A percentile compares a stretch with the other conserved stretches of the same genome.
Conservation (phyloP, 2,329 filamentous ascomycete genomes). For the Curvularia sp. region DNA sequence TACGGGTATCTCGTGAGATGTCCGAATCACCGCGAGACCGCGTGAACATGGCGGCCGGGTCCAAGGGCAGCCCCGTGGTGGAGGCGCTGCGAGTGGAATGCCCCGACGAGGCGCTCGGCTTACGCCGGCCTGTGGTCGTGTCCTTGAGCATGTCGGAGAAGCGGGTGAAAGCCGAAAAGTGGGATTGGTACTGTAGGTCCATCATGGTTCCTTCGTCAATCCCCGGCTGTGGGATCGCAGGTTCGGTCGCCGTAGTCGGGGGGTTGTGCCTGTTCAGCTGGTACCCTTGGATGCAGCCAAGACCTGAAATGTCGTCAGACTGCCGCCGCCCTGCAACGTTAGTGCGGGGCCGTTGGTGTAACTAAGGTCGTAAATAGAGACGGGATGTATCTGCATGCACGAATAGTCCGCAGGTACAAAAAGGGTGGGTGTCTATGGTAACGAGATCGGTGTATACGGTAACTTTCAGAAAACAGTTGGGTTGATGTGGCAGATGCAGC, state of each 20-base stretch:
- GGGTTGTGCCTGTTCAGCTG: neutral
- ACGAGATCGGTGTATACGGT: slow-evolving; percentile 9
- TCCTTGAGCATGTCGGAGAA: slow-evolving; percentile 27
- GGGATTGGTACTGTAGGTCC: slow-evolving; percentile 20
- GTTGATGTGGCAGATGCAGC: slow-evolving; percentile 9
- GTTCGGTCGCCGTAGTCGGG: neutral
- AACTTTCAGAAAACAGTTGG: slow-evolving; percentile 1
- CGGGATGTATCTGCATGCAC: neutral
- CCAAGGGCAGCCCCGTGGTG: slow-evolving; percentile 8
- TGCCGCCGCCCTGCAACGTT: slow-evolving; percentile 6
- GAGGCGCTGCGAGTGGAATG: slow-evolving; percentile 12
- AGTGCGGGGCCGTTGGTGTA: slow-evolving; percentile 11
- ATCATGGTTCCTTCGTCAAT: slow-evolving; percentile 11
- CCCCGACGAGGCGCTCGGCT: slow-evolving; percentile 3
- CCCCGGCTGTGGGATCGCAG: neutral
- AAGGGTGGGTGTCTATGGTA: neutral
- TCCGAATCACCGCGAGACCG: slow-evolving; percentile 9
- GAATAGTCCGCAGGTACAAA: neutral
- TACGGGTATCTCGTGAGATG: slow-evolving; percentile 9
- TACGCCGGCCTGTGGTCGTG: slow-evolving; percentile 23
- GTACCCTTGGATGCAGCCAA: slow-evolving; percentile 1
- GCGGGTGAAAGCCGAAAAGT: slow-evolving; percentile 22
- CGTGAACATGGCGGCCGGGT: slow-evolving; percentile 1
- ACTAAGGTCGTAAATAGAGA: neutral
- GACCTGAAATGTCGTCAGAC: slow-evolving; percentile 9